Percentiles rank a stretch among this genome's conserved stretches.
These are phyloP conservation scores for Punctularia strigosozonata DNA, from an alignment of 768 basidiomycete species.

Conservation along the genomic window DNA sequence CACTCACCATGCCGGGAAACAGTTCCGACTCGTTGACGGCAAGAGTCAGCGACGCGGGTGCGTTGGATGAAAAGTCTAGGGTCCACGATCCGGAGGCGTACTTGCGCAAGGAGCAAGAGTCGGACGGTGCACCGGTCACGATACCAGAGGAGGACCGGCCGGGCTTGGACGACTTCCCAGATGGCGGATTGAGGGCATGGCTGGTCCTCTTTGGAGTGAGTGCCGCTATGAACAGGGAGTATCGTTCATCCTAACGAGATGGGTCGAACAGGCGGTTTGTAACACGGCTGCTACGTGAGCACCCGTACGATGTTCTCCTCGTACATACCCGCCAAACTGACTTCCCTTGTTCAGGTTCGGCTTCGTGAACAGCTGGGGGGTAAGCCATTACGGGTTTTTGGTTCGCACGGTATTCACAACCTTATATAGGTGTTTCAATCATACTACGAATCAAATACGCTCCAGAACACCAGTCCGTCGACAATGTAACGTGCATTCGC, in stretches of 20 bases:
- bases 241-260: not conserved
- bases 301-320: not conserved
- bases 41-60: too few relatives aligned
- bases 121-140: too few relatives aligned
- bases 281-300: conserved; percentile 32
- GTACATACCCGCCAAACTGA: not conserved
- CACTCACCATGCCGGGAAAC: too few relatives aligned
- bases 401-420: conserved; percentile 1
- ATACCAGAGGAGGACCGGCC: too few relatives aligned
- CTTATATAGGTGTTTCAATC: conserved; percentile 51
- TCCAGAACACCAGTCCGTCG: conserved; percentile 41
- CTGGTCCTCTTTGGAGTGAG: conserved; percentile 27
- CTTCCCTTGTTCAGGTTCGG: conserved; percentile 34
- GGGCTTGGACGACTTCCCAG: conserved; percentile 25
- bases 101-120: too few relatives aligned
- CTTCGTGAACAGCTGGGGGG: conserved; percentile 67
- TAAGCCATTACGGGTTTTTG: conserved; percentile 20
- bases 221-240: not conserved
- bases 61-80: too few relatives aligned
- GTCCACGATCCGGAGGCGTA: too few relatives aligned
- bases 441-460: conserved; percentile 48
- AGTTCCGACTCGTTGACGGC: too few relatives aligned
- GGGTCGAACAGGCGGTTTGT: conserved; percentile 14
- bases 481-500: conserved; percentile 33
- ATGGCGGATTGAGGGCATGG: conserved; percentile 35